These are phyloP conservation scores for Colletotrichum karsti DNA, from an alignment of 2,329 filamentous ascomycete genomes.

Conservation along the genomic window DNA sequence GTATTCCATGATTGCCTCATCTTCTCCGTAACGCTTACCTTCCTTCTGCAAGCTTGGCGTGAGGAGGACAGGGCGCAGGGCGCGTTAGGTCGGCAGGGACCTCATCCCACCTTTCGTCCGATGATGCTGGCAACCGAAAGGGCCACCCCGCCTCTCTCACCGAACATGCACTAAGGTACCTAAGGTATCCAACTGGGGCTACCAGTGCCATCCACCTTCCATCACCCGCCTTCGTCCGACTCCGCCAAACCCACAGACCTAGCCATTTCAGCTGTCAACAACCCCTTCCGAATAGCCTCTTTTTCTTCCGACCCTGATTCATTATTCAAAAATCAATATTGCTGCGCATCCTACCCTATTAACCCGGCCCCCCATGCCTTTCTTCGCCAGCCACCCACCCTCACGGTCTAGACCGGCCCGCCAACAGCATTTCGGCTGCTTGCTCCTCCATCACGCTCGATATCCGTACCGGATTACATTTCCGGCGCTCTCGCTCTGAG, in stretches of 20 bases:
- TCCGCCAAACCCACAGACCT: not conserved
- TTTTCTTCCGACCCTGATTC: not conserved
- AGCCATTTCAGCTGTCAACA: not conserved
- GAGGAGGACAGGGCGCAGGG: not conserved
- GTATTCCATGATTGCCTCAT: conserved; percentile 7
- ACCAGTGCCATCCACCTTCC: not conserved
- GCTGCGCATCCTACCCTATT: not conserved
- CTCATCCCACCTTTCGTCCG: not conserved
- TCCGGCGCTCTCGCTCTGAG: too few relatives aligned
- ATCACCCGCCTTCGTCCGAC: not conserved
- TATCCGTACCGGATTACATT: too few relatives aligned
- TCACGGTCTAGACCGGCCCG: not conserved
- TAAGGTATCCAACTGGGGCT: not conserved
- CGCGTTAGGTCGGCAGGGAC: not conserved
- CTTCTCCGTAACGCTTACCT: not conserved
- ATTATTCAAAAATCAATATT: not conserved
- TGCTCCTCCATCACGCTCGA: too few relatives aligned
- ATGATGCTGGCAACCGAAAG: not conserved
- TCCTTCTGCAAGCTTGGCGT: not conserved
- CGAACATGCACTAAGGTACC: not conserved
- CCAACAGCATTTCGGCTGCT: too few relatives aligned
- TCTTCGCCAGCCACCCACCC: not conserved
- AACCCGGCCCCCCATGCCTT: not conserved
- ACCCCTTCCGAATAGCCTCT: conserved; percentile 7
- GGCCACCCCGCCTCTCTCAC: conserved; percentile 12